Percentiles rank a stretch among this genome's conserved stretches.
Conservation (phyloP, 805 yeast genomes). For the Candida morakotiae region DNA sequence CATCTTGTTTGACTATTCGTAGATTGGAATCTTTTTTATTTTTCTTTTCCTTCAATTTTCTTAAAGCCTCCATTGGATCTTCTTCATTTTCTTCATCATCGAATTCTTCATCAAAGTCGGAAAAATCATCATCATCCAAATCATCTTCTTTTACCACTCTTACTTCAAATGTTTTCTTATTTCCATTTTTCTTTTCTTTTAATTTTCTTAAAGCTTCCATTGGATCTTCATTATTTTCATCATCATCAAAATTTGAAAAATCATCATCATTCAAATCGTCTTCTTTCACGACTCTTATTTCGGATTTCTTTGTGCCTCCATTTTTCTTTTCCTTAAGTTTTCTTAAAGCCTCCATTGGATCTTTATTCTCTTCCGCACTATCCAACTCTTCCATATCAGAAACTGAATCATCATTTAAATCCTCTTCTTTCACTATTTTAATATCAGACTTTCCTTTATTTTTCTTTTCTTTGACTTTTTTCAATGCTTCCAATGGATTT, state of each 20-base stretch:
- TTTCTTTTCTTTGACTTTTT: conserved; percentile 11
- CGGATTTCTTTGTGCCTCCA: conserved; percentile 8
- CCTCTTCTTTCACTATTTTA: conserved; percentile 26
- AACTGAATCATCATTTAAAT: conserved; percentile 18
- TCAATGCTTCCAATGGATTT: conserved; percentile 11
- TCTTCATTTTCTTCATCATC: conserved; percentile 14
- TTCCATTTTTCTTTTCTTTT: conserved; percentile 11
- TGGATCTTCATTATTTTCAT: conserved; percentile 11
- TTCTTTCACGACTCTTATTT: conserved; percentile 24
- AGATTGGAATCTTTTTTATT: conserved; percentile 12
- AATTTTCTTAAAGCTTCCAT: conserved; percentile 14
- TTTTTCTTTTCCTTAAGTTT: conserved; percentile 12
- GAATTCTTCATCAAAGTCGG: conserved; percentile 18
- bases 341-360: conserved; percentile 19
- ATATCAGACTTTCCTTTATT: conserved; percentile 10
- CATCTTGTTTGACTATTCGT: conserved; percentile 28
- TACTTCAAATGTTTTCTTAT: conserved; percentile 5
- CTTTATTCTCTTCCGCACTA: too few relatives aligned
- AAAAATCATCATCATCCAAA: conserved; percentile 21
- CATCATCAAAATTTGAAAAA: conserved; percentile 9
- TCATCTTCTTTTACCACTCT: conserved; percentile 28
- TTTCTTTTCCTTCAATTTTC: conserved; percentile 12
- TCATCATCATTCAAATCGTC: conserved; percentile 27
- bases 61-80: conserved; percentile 14
- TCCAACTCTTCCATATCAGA: conserved; percentile 16